phyloP scores from a whole-genome alignment of 2,329 filamentous ascomycete genomes.

The Botrytis cinerea region DNA sequence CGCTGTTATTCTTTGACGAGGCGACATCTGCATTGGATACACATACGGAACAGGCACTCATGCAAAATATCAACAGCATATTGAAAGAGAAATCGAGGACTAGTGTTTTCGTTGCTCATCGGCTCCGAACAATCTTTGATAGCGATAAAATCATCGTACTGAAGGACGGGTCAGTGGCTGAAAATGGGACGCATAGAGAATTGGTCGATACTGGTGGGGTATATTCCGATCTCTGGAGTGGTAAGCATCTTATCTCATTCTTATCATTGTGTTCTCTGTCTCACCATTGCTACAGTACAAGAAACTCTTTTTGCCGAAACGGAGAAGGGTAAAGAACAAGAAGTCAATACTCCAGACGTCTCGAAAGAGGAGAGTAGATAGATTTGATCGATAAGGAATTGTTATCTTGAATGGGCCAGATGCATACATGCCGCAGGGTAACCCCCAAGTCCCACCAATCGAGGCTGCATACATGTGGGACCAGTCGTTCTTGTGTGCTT shows the following conservation, averaged over 20 bases:
- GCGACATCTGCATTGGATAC: constrained; percentile 91
- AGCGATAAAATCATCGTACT: constrained; percentile 91
- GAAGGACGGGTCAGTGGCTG: constrained; percentile 79
- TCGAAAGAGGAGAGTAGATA: constrained; percentile 17
- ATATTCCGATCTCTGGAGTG: constrained; percentile 89
- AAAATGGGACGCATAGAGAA: constrained; percentile 84
- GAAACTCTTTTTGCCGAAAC: constrained; percentile 57
- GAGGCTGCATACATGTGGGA: background rate
- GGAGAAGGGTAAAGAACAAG: constrained; percentile 47
- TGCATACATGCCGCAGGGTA: constrained; percentile 16
- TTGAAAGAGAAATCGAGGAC: constrained; percentile 85
- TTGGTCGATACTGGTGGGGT: constrained; percentile 77
- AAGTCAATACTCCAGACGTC: constrained; percentile 33
- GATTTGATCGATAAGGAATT: constrained; percentile 18
- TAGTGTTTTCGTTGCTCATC: constrained; percentile 92
- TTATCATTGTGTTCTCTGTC: constrained; percentile 17
- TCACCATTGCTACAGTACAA: constrained; percentile 51
- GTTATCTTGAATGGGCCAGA: constrained; percentile 3
- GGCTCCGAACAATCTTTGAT: constrained; percentile 90
- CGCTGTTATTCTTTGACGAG: constrained; percentile 91
- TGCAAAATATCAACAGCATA: constrained; percentile 91
- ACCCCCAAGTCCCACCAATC: constrained; percentile 12
- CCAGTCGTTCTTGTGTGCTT: background rate
- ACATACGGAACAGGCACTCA: constrained; percentile 86
- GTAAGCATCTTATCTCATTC: constrained; percentile 50